Conservation (phyloP, 2,329 filamentous ascomycete genomes). For the Colletotrichum sp. region DNA sequence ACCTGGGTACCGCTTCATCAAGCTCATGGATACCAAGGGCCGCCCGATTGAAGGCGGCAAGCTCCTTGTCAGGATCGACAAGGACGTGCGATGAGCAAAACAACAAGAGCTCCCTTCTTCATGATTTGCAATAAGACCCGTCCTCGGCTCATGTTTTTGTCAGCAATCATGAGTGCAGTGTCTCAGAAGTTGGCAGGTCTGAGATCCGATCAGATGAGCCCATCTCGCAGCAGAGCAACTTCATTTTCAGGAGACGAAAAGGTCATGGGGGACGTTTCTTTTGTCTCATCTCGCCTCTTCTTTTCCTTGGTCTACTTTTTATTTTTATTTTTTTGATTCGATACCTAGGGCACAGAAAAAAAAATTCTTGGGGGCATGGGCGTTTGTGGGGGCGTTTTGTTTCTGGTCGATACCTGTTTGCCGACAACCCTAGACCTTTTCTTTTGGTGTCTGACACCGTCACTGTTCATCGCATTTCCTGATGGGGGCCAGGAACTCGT, state of each 20-base stretch:
- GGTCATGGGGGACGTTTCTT: neutral
- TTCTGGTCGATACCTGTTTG: neutral
- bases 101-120: neutral
- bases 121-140: neutral
- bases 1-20: constrained; percentile 59
- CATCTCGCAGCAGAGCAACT: neutral
- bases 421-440: neutral
- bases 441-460: neutral
- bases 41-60: constrained; percentile 49
- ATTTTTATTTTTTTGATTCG: neutral
- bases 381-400: neutral
- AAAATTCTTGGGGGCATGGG: neutral
- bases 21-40: constrained; percentile 52
- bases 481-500: neutral
- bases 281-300: neutral
- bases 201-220: neutral
- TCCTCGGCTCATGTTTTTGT: neutral
- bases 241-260: neutral
- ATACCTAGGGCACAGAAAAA: neutral
- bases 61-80: constrained; percentile 58
- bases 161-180: neutral
- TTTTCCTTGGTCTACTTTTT: neutral
- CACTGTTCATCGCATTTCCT: neutral
- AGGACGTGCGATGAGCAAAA: constrained; percentile 39
- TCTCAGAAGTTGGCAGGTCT: neutral